Evolutionary conservation across 805 yeast species (phyloP).

Genomic region (Jamesozyma lodderae): DNA sequence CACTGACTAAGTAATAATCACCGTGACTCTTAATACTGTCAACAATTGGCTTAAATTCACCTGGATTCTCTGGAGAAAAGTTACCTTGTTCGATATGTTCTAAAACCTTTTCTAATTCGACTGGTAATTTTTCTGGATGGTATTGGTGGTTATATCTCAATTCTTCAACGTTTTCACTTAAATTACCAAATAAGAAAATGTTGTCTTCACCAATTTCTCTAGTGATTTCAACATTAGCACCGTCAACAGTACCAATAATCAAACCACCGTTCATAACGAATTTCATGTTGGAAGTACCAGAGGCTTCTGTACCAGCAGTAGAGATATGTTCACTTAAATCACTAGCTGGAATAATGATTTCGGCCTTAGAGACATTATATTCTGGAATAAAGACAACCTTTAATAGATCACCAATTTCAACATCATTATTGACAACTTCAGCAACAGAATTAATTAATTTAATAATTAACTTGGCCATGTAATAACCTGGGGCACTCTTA

Average conservation of each 20-base stretch:
- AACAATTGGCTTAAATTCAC: conserved; percentile 57
- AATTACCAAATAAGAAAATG: conserved; percentile 83
- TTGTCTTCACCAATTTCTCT: conserved; percentile 91
- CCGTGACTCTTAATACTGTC: conserved; percentile 67
- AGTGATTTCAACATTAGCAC: conserved; percentile 92
- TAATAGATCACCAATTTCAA: conserved; percentile 62
- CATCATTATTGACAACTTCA: conserved; percentile 69
- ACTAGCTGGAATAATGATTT: conserved; percentile 80
- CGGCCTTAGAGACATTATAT: conserved; percentile 90
- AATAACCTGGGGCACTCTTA: conserved; percentile 96
- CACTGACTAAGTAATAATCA: conserved; percentile 78
- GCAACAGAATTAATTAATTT: conserved; percentile 77
- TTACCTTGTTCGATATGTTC: conserved; percentile 53
- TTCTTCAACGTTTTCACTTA: conserved; percentile 83
- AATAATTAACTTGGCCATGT: conserved; percentile 86
- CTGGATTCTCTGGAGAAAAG: conserved; percentile 55
- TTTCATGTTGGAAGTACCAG: conserved; percentile 94
- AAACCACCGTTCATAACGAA: conserved; percentile 91
- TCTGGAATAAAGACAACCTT: conserved; percentile 87
- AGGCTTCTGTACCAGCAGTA: conserved; percentile 95
- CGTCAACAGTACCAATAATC: conserved; percentile 91
- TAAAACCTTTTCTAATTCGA: conserved; percentile 53
- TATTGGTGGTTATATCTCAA: conserved; percentile 66
- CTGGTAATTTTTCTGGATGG: conserved; percentile 47
- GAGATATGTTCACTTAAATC: conserved; percentile 91